Evolutionary conservation across 345 rosid genomes (phyloP).

Genomic region (Aquilaria yunnanensis): DNA sequence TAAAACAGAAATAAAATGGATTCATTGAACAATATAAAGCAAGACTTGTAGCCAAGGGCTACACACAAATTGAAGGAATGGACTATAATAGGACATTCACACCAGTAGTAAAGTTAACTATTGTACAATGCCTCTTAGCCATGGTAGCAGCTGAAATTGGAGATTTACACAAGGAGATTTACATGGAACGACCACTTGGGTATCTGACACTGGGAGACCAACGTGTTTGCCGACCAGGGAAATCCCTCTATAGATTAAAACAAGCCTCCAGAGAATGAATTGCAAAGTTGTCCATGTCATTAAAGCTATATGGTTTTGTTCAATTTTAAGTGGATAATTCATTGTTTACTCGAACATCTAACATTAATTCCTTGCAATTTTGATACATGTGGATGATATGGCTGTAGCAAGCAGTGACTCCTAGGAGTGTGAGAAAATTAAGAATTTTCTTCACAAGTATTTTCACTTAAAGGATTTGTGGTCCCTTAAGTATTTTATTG

Average conservation of each 20-base stretch:
- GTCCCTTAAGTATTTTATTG: not conserved
- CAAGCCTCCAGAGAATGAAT: not conserved
- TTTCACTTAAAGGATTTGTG: slow-evolving; percentile 2
- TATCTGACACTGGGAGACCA: not conserved
- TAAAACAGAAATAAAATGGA: too few species aligned
- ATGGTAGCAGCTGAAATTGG: not conserved
- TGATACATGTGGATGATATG: not conserved
- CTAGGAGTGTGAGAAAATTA: not conserved
- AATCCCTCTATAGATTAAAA: not conserved
- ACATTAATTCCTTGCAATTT: not conserved
- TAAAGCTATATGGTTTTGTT: not conserved
- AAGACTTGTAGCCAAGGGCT: not conserved
- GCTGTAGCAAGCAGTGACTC: not conserved
- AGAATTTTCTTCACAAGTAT: too few species aligned
- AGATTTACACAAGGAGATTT: slow-evolving; percentile 3
- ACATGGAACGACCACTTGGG: not conserved
- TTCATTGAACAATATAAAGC: not conserved
- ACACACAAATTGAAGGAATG: not conserved
- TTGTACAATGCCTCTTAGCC: not conserved
- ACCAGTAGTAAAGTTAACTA: not conserved
- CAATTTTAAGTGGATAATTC: not conserved
- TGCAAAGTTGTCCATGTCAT: not conserved
- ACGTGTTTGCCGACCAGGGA: not conserved
- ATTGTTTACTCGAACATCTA: not conserved
- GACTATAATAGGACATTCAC: not conserved